Base-by-base conservation (phyloP, 805 yeast species). In the Kazachstania kunashirensis region DNA sequence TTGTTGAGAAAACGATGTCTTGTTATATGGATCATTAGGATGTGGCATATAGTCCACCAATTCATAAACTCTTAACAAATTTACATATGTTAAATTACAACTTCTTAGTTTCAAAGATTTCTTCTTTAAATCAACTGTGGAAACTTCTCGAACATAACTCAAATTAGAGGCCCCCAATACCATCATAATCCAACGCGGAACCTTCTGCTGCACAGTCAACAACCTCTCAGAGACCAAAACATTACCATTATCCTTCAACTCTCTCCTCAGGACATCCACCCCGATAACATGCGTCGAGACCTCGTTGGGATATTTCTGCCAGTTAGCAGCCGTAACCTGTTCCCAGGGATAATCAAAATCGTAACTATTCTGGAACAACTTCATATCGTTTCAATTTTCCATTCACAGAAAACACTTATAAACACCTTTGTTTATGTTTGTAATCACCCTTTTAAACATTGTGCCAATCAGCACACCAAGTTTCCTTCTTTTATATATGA, bases 261-360 rank as follows among this genome's bases (percentile, higher is more conserved):
- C 85, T 44, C 97, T 69, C 41, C 81, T 68, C 23, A 89, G 60
- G 1, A 85, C 84, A 56, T 89, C 98, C 14, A 92, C 97, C 1
- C 92, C 92, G 20, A 84, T 79, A 8, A 89, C 98, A 59, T 89
- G 98, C 0, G 94, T 73, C 6, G 95, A 78, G 40, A 79, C 68
- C 49, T 86, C 94, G 56, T 92, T 89, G n/a, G 98, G 98, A 61
- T 89, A 89, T 49, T 89, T 89, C 46, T 74, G 77, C 98, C 98
- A 89, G 61, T 88, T 86, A 35, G 97, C 96, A 2, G 94, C 86
- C 0, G 95, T 81, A 18, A 89, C 95, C 49, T 82, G 85, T 18
- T 82, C 94, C 96, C 97, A 89, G 0, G 94, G 75, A 53, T 92
- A 88, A 38, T 75, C 65, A 58, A 85, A 89, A 29, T 62, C 66